Base-by-base conservation (phyloP, 441 rosid genomes). In the Brassica hybrid region DNA sequence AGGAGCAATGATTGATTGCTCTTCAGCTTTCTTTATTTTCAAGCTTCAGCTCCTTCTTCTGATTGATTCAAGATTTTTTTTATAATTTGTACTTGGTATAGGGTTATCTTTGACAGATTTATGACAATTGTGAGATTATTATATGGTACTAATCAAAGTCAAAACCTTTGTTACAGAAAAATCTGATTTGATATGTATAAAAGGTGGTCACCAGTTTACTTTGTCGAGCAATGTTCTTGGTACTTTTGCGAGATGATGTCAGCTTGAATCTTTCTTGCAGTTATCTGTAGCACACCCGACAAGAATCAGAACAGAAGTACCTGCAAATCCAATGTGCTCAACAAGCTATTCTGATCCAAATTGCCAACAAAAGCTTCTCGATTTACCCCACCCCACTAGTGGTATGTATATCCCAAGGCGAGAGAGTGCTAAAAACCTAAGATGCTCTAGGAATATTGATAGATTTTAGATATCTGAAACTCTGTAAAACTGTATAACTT, bases 181-280 rank as follows among this genome's bases (percentile, higher is more conserved):
- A 65, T 6, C 3, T 67, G 62, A 34, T 13, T 65, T 1, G 17
- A 34, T 8, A 6, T 60, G 56, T 61, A 32, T 48, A 50, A 32
- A 43, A 66, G 41, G 45, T 14, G 0, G 58, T 13, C 23, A 9
- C 4, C 16, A 66, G 68, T 38, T 75, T 74, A 82, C 84, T 79
- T 86, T 34, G 81, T 92, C 89, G 6, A 86, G 78, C 96, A 19
- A 93, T 91, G 84, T 89, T 90, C 87, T 93, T 92, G 86, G 86
- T 95, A 88, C 86, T 95, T 95, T 56, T 90, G 98, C 32, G 99
- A 93, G 75, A 95, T 95, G 34, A 95, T 88, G 85, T 95, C 97
- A 4, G 32, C 32, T 27, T 27, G 21, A 19, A 19, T 19, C 1
- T 19, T n/a, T n/a, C n/a, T n/a, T n/a, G 98, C 99, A 10, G 98